phyloP scores from a whole-genome alignment of 768 basidiomycete genomes.

The Russula sp. region DNA sequence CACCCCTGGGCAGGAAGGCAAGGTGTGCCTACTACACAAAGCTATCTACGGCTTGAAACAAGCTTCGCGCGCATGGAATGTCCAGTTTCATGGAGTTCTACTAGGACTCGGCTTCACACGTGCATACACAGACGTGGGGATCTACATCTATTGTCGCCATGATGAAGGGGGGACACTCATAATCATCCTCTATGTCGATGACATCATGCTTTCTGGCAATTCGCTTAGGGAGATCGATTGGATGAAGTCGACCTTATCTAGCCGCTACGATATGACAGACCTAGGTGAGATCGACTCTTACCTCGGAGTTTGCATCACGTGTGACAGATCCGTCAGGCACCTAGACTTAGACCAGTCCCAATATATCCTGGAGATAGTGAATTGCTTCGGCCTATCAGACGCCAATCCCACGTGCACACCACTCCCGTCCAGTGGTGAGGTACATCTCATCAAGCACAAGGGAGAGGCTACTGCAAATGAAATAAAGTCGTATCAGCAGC shows the following conservation, averaged over 20 bases:
- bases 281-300: too few species aligned
- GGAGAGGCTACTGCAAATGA: background rate
- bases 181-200: background rate
- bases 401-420: background rate
- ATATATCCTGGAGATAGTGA: background rate
- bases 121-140: background rate
- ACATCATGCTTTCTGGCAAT: too few species aligned
- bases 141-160: background rate
- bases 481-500: background rate
- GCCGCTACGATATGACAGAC: too few species aligned
- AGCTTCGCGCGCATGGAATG: too few species aligned
- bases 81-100: too few species aligned
- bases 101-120: background rate
- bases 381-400: background rate
- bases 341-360: too few species aligned
- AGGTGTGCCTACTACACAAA: background rate
- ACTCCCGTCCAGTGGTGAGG: background rate
- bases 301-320: too few species aligned
- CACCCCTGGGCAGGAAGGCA: background rate
- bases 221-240: too few species aligned
- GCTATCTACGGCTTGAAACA: background rate
- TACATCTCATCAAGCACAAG: background rate
- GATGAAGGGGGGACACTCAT: background rate
- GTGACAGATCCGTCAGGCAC: too few species aligned
- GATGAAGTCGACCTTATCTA: too few species aligned